Conservation (phyloP, 2,329 filamentous ascomycete genomes). For the Dichotomopilus funicola region DNA sequence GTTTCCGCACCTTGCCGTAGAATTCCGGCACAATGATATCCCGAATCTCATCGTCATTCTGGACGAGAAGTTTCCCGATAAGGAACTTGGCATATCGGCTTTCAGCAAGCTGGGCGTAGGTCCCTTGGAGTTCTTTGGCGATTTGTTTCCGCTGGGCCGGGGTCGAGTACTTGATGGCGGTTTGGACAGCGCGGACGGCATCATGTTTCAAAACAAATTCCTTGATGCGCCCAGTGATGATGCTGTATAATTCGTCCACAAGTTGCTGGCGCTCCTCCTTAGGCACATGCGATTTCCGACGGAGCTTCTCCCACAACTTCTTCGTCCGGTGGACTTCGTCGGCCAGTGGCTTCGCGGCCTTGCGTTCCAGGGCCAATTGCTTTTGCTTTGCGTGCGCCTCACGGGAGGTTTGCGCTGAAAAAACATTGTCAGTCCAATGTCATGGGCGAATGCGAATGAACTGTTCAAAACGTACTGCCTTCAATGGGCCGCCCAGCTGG, state of each 20-base stretch:
- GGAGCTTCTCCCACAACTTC: slow-evolving; percentile 92
- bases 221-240: slow-evolving; percentile 84
- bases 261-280: slow-evolving; percentile 81
- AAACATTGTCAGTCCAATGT: slow-evolving; percentile 4
- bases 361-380: slow-evolving; percentile 78
- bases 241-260: slow-evolving; percentile 81
- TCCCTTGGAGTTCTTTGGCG: slow-evolving; percentile 76
- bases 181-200: slow-evolving; percentile 92
- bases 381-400: slow-evolving; percentile 95
- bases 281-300: slow-evolving; percentile 87
- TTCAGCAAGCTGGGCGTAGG: slow-evolving; percentile 79
- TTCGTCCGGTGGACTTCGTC: slow-evolving; percentile 84
- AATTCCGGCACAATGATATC: slow-evolving; percentile 91
- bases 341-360: slow-evolving; percentile 85
- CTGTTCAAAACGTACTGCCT: slow-evolving; percentile 30
- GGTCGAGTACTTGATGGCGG: slow-evolving; percentile 91
- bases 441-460: neutral
- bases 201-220: slow-evolving; percentile 99
- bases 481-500: slow-evolving; percentile 32
- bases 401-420: slow-evolving; percentile 57
- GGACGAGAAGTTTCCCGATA: slow-evolving; percentile 91
- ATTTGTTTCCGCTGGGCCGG: slow-evolving; percentile 79
- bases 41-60: slow-evolving; percentile 79
- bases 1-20: slow-evolving; percentile 82
- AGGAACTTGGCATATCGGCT: slow-evolving; percentile 97